Conservation (phyloP, 1,139 yeast species). For the Nakaseomyces uthaithaninus region DNA sequence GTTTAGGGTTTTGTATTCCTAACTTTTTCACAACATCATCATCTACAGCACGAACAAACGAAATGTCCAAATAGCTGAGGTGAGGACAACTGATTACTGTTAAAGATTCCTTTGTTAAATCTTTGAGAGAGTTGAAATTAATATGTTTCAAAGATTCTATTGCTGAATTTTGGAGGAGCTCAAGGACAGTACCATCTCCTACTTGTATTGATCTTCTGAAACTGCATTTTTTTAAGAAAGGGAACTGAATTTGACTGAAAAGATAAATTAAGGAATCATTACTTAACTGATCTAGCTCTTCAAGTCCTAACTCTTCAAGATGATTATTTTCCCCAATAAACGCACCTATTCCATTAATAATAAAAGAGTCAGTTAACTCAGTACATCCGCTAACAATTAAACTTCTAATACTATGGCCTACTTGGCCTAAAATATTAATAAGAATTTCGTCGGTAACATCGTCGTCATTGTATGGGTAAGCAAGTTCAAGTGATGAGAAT, state of each 20-base stretch:
- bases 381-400: conserved; percentile 67
- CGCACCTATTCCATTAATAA: conserved; percentile 51
- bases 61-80: conserved; percentile 57
- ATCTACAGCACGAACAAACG: conserved; percentile 69
- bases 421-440: conserved; percentile 51
- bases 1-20: conserved; percentile 49
- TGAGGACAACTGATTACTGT: conserved; percentile 45
- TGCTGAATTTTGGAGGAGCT: conserved; percentile 53
- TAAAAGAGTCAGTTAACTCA: conserved; percentile 55
- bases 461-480: conserved; percentile 59
- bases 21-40: conserved; percentile 50
- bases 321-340: conserved; percentile 28
- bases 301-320: conserved; percentile 21
- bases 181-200: conserved; percentile 53
- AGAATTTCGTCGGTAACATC: conserved; percentile 65
- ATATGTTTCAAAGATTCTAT: conserved; percentile 57
- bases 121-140: conserved; percentile 60
- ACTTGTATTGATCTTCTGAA: conserved; percentile 59
- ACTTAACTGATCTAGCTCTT: conserved; percentile 51
- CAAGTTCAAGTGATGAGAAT: conserved; percentile 53
- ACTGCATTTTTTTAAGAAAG: conserved; percentile 53
- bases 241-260: conserved; percentile 42
- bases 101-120: conserved; percentile 46
- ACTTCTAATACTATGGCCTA: conserved; percentile 53
- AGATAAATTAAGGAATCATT: conserved; percentile 55